Evolutionary conservation across 2,329 filamentous ascomycete genomes (phyloP).

Genomic region (Daldinia sp.): DNA sequence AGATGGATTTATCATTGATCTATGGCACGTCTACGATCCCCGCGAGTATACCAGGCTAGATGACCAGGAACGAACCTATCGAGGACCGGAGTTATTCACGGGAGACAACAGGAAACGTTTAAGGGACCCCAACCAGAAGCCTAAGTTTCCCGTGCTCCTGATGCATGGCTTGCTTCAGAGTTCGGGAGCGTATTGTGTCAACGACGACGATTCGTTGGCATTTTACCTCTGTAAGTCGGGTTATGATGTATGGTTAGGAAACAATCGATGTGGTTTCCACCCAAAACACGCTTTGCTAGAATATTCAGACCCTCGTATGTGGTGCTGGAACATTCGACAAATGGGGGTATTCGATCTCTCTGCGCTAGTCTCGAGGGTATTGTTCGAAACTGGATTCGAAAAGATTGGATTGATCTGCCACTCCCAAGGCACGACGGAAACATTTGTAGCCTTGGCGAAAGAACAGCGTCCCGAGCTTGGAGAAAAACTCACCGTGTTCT

Average conservation of each 20-base stretch:
- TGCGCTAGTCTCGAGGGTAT: constrained; percentile 81
- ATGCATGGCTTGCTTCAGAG: constrained; percentile 92
- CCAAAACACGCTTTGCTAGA: constrained; percentile 80
- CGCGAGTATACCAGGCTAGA: constrained; percentile 71
- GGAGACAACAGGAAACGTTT: constrained; percentile 55
- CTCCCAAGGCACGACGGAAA: constrained; percentile 91
- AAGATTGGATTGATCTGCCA: constrained; percentile 88
- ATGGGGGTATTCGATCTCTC: constrained; percentile 92
- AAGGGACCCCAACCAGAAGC: constrained; percentile 57
- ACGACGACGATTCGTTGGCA: constrained; percentile 88
- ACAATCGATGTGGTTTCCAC: constrained; percentile 88
- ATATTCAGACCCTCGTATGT: constrained; percentile 87
- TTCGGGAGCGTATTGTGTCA: constrained; percentile 87
- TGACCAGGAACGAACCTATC: constrained; percentile 62
- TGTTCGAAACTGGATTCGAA: constrained; percentile 83
- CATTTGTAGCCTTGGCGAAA: constrained; percentile 88
- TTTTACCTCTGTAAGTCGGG: constrained; percentile 93
- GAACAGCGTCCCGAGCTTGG: constrained; percentile 89
- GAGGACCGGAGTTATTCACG: constrained; percentile 73
- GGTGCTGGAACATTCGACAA: constrained; percentile 95
- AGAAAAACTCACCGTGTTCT: constrained; percentile 87
- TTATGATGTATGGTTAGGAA: constrained; percentile 95
- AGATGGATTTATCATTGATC: constrained; percentile 88
- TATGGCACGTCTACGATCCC: constrained; percentile 93
- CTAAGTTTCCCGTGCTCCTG: constrained; percentile 84